phyloP scores from a whole-genome alignment of 176 grass and related monocot species.

The Tuctoria greenei region DNA sequence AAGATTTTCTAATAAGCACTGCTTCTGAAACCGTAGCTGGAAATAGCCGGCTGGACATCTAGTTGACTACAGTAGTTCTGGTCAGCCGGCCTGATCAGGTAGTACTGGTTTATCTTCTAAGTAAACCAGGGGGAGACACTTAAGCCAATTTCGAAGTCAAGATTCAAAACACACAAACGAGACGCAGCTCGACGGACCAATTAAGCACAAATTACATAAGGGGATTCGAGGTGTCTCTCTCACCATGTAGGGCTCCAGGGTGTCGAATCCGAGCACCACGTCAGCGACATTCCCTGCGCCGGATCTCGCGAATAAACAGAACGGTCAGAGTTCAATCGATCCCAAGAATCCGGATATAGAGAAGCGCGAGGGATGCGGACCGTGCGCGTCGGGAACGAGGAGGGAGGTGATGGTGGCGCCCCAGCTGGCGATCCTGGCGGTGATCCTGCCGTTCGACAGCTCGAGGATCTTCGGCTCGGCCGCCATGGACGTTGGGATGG shows the following conservation, averaged over 20 bases:
- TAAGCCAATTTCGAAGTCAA: too few relatives aligned
- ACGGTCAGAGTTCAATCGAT: slow-evolving; percentile 3
- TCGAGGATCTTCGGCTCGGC: slow-evolving; percentile 62
- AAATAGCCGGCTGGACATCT: background rate
- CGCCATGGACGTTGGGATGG: slow-evolving; percentile 42
- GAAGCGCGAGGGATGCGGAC: slow-evolving; percentile 24
- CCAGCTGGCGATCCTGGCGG: slow-evolving; percentile 68
- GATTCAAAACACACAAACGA: background rate
- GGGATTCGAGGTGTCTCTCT: slow-evolving; percentile 6
- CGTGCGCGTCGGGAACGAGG: slow-evolving; percentile 69
- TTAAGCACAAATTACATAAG: background rate
- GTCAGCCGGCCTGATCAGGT: background rate
- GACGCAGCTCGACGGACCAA: background rate
- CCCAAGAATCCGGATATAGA: slow-evolving; percentile 5
- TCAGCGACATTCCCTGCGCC: slow-evolving; percentile 64
- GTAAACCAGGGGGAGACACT: too few relatives aligned
- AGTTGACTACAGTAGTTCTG: background rate
- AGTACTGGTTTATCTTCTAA: background rate
- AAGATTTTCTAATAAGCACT: background rate
- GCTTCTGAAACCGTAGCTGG: background rate
- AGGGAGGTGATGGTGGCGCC: slow-evolving; percentile 92
- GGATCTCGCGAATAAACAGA: slow-evolving; percentile 3
- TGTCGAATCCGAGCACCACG: slow-evolving; percentile 92
- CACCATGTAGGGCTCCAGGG: slow-evolving; percentile 74
- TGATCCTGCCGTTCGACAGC: slow-evolving; percentile 80